Evolutionary conservation across 768 basidiomycete species (phyloP).

Genomic region (Thelephora aurantiotincta): DNA sequence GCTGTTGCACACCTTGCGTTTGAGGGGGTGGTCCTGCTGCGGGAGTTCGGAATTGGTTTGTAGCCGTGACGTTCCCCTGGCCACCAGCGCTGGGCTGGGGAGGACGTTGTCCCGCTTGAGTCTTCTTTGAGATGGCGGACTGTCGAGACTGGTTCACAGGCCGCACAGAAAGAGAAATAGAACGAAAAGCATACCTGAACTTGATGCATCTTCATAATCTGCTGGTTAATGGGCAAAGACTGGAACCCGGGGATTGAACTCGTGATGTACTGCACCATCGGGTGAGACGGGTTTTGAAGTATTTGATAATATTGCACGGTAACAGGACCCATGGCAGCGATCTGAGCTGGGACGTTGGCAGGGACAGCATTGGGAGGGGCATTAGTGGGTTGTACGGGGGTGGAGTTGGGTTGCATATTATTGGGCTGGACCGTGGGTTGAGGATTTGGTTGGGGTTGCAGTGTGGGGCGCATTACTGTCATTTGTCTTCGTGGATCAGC

Average conservation of each 20-base stretch:
- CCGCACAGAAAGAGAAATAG: neutral
- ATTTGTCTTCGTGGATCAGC: constrained; percentile 1
- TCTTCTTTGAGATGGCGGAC: constrained; percentile 11
- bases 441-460: constrained; percentile 9
- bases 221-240: constrained; percentile 32
- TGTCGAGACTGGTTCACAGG: neutral
- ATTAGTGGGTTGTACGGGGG: neutral
- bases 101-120: too few relatives aligned
- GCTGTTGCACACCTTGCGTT: too few relatives aligned
- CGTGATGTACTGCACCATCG: constrained; percentile 41
- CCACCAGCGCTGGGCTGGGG: too few relatives aligned
- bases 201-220: constrained; percentile 43
- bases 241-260: constrained; percentile 39
- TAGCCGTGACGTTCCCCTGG: too few relatives aligned
- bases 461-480: neutral
- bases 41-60: too few relatives aligned
- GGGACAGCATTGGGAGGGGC: neutral
- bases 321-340: constrained; percentile 16
- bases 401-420: neutral
- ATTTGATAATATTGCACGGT: constrained; percentile 31
- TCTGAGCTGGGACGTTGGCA: constrained; percentile 12
- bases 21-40: too few relatives aligned
- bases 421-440: constrained; percentile 1
- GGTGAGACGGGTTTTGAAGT: constrained; percentile 41
- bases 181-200: constrained; percentile 29